Evolutionary conservation across 2,329 filamentous ascomycete species (phyloP).

Genomic region (Metarhizium guizhouense): DNA sequence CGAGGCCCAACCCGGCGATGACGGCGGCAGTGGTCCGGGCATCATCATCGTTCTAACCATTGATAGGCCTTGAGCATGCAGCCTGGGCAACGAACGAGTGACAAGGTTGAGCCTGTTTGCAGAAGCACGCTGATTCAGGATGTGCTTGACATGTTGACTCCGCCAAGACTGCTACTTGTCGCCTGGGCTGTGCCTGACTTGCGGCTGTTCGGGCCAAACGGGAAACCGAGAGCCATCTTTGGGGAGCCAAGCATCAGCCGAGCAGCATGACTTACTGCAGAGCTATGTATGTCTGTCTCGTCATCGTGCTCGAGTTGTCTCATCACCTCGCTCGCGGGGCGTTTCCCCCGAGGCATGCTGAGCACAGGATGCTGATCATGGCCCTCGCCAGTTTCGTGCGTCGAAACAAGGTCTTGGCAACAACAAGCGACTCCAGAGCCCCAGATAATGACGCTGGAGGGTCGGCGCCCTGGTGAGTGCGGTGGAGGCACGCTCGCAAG

Average conservation of each 20-base stretch:
- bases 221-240: background rate
- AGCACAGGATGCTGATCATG: too few relatives aligned
- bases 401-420: background rate
- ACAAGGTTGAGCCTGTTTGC: background rate
- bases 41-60: background rate
- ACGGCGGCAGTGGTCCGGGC: background rate
- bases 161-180: background rate
- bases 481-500: too few relatives aligned
- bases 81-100: background rate
- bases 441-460: background rate
- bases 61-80: background rate
- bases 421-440: background rate
- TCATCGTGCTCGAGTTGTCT: too few relatives aligned
- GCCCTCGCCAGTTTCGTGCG: background rate
- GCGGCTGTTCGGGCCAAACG: too few relatives aligned
- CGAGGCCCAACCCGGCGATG: background rate
- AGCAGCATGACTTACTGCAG: too few relatives aligned
- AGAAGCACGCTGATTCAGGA: background rate
- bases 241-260: too few relatives aligned
- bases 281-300: too few relatives aligned
- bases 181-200: background rate
- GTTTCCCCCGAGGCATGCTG: too few relatives aligned
- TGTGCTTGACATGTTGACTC: background rate
- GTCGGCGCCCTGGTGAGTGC: too few relatives aligned
- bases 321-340: too few relatives aligned